These are phyloP conservation scores for Trichopus zeylanicus DNA, from an alignment of 116 monocot species.

Conservation along the genomic window DNA sequence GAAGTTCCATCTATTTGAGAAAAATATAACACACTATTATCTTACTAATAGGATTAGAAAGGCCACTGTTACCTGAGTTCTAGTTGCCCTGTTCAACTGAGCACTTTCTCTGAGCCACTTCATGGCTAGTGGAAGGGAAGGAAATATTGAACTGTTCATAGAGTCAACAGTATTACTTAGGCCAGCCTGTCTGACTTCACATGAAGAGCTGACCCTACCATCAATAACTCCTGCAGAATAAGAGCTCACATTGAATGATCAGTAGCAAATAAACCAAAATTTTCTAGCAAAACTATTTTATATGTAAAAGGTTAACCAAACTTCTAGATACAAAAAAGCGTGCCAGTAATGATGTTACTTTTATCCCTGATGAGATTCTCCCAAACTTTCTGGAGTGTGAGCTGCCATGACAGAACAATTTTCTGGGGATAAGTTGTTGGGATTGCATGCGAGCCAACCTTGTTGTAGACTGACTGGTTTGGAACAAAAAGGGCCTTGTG, in stretches of 20 bases:
- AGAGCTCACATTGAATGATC: not conserved
- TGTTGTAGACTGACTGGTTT: slow-evolving; percentile 71
- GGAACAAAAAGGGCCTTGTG: slow-evolving; percentile 89
- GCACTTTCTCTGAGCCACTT: slow-evolving; percentile 72
- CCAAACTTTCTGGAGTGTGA: slow-evolving; percentile 71
- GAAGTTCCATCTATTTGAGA: too few relatives aligned
- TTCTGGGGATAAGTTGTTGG: slow-evolving; percentile 36
- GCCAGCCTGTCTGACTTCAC: slow-evolving; percentile 19
- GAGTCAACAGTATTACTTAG: slow-evolving; percentile 1
- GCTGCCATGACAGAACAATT: slow-evolving; percentile 85
- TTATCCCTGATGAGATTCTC: slow-evolving; percentile 38
- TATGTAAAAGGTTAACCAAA: too few relatives aligned
- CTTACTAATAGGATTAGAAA: too few relatives aligned
- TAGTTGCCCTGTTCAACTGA: slow-evolving; percentile 37
- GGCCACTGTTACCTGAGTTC: slow-evolving; percentile 80
- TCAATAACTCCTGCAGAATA: slow-evolving; percentile 4
- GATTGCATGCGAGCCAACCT: slow-evolving; percentile 55
- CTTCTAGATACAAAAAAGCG: too few relatives aligned
- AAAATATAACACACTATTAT: too few relatives aligned
- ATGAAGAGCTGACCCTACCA: slow-evolving; percentile 8
- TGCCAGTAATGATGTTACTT: slow-evolving; percentile 28
- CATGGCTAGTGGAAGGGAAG: slow-evolving; percentile 71
- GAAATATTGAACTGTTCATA: slow-evolving; percentile 55
- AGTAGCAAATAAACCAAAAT: not conserved
- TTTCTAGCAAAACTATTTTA: too few relatives aligned